phyloP scores from a whole-genome alignment of 2,329 filamentous ascomycete species.

The Fusarium sp. region DNA sequence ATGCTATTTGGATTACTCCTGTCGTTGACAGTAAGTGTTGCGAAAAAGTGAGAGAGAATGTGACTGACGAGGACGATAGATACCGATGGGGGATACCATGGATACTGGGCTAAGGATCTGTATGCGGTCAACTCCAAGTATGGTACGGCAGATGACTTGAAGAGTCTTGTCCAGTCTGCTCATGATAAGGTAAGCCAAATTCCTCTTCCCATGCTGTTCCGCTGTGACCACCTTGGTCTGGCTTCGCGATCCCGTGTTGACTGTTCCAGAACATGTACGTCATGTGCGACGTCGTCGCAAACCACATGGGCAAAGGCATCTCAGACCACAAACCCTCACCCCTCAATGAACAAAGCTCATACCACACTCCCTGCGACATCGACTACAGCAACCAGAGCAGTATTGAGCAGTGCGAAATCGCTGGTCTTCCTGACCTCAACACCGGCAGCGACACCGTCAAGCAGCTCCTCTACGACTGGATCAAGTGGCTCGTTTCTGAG shows the following conservation, averaged over 20 bases:
- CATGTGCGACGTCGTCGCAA: constrained; percentile 70
- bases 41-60: rapidly evolving
- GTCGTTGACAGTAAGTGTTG: constrained; percentile 55
- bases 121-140: constrained; percentile 28
- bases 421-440: constrained; percentile 66
- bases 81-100: constrained; percentile 27
- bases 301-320: constrained; percentile 65
- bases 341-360: constrained; percentile 54
- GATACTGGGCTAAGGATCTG: constrained; percentile 31
- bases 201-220: rapidly evolving
- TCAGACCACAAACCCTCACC: constrained; percentile 52
- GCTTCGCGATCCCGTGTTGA: background rate
- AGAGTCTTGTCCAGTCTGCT: constrained; percentile 21
- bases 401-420: constrained; percentile 21
- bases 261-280: constrained; percentile 54
- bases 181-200: constrained; percentile 19
- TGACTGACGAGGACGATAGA: background rate
- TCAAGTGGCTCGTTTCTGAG: constrained; percentile 63
- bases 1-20: constrained; percentile 67
- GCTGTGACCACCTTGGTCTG: background rate
- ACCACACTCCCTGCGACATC: constrained; percentile 15
- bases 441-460: constrained; percentile 62
- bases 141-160: constrained; percentile 18
- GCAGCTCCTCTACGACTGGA: constrained; percentile 65
- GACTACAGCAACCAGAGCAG: constrained; percentile 28